phyloP scores from a whole-genome alignment of 1,284 basidiomycete species.

The Heliocybe sulcata region DNA sequence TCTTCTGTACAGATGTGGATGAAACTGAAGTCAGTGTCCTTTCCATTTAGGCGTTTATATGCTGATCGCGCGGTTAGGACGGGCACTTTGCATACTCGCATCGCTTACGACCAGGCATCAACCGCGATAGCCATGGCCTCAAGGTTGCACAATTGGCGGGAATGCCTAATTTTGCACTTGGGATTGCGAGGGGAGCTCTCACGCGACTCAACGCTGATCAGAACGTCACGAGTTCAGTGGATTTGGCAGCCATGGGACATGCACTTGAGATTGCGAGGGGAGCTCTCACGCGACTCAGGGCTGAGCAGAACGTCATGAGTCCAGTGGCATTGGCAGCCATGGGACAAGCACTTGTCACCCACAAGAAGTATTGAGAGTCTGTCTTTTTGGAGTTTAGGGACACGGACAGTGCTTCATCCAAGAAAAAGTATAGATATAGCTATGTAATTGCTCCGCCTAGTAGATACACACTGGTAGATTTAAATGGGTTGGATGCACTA shows the following conservation, averaged over 20 bases:
- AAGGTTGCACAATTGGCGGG: constrained; percentile 88
- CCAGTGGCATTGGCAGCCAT: not conserved
- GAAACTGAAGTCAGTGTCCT: constrained; percentile 53
- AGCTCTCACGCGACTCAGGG: constrained; percentile 35
- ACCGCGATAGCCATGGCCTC: constrained; percentile 87
- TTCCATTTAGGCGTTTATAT: not conserved
- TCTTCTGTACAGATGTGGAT: constrained; percentile 86
- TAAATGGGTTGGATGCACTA: no score
- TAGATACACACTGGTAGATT: not conserved
- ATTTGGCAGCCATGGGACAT: not conserved
- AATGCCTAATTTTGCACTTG: constrained; percentile 63
- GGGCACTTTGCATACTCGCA: constrained; percentile 82
- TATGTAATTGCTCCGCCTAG: not conserved
- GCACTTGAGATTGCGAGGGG: constrained; percentile 54
- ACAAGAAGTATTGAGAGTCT: not conserved
- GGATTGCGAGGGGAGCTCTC: constrained; percentile 49
- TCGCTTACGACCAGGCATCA: constrained; percentile 75
- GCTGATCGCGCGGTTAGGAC: constrained; percentile 34
- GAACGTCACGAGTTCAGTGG: not conserved
- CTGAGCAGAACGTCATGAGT: not conserved
- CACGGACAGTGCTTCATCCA: not conserved
- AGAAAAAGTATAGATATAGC: constrained; percentile 1
- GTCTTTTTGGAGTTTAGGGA: no score
- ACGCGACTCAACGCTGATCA: constrained; percentile 23
- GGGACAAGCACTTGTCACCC: not conserved